Evolutionary conservation across 345 rosid genomes (phyloP).

Genomic region (Aegle marmelos): DNA sequence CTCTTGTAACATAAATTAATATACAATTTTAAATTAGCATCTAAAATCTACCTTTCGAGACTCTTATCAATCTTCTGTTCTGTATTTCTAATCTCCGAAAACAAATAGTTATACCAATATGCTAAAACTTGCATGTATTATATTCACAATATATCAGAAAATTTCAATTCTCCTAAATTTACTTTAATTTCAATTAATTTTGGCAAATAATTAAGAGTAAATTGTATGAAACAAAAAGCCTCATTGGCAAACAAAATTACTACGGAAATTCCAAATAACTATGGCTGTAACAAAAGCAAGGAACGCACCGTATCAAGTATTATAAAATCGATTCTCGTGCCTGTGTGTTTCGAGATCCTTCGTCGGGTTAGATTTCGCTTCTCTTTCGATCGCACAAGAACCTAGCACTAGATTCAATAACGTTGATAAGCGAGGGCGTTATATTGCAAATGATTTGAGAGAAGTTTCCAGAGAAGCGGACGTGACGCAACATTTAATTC

Average conservation of each 20-base stretch:
- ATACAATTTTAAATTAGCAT: neutral
- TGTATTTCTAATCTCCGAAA: neutral
- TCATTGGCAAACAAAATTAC: neutral
- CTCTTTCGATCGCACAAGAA: neutral
- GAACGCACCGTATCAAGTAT: neutral
- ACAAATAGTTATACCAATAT: neutral
- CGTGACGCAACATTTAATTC: slow-evolving; percentile 25
- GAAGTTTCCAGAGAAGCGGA: slow-evolving; percentile 73
- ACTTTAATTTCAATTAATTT: neutral
- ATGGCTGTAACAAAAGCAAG: neutral
- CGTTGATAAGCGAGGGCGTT: accelerated
- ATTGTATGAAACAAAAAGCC: neutral
- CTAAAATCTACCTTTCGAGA: neutral
- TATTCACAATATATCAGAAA: neutral
- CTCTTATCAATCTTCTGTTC: neutral
- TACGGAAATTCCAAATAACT: neutral
- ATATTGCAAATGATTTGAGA: slow-evolving; percentile 1
- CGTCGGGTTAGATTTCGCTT: too few species aligned
- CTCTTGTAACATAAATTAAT: neutral
- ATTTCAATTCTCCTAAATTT: neutral
- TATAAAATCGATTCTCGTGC: neutral
- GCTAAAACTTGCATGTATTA: neutral
- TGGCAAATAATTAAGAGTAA: neutral
- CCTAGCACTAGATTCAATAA: neutral
- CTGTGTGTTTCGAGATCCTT: neutral